These are phyloP conservation scores for Cyclocybe cylindracea DNA, from an alignment of 768 basidiomycete species.

Conservation along the genomic window DNA sequence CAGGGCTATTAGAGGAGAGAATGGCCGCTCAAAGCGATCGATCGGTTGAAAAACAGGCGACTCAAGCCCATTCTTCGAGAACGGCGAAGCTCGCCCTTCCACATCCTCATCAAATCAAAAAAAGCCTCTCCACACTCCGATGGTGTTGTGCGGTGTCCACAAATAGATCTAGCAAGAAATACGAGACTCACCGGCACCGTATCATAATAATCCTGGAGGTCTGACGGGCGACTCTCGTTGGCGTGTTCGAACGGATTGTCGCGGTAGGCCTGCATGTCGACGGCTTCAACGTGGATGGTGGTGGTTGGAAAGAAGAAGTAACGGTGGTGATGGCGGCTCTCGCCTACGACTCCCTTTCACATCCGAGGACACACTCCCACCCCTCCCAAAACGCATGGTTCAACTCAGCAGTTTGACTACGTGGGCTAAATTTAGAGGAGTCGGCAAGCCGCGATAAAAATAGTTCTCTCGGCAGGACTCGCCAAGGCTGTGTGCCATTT, in stretches of 20 bases:
- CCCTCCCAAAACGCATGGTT: too few species aligned
- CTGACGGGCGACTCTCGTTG: not conserved
- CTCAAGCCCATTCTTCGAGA: not conserved
- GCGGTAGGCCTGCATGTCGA: slow-evolving; percentile 18
- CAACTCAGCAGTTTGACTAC: too few species aligned
- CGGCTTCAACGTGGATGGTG: not conserved
- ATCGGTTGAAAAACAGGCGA: not conserved
- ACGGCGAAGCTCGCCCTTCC: too few species aligned
- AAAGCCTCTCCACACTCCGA: not conserved
- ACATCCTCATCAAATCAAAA: not conserved
- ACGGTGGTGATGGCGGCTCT: not conserved
- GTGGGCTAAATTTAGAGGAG: too few species aligned
- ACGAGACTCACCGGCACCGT: slow-evolving; percentile 12
- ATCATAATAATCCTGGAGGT: slow-evolving; percentile 17
- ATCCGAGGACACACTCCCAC: too few species aligned
- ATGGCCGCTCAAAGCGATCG: not conserved
- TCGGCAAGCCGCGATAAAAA: too few species aligned
- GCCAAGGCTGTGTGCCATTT: too few species aligned
- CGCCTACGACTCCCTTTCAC: not conserved
- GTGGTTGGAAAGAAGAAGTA: slow-evolving; percentile 4
- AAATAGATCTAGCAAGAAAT: not conserved
- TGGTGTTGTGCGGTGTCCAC: not conserved
- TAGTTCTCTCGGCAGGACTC: too few species aligned
- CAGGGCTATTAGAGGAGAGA: not conserved
- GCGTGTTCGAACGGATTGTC: slow-evolving; percentile 21